Base-by-base conservation (phyloP, 208 protist genomes). In the Trypanosoma platydactyli region DNA sequence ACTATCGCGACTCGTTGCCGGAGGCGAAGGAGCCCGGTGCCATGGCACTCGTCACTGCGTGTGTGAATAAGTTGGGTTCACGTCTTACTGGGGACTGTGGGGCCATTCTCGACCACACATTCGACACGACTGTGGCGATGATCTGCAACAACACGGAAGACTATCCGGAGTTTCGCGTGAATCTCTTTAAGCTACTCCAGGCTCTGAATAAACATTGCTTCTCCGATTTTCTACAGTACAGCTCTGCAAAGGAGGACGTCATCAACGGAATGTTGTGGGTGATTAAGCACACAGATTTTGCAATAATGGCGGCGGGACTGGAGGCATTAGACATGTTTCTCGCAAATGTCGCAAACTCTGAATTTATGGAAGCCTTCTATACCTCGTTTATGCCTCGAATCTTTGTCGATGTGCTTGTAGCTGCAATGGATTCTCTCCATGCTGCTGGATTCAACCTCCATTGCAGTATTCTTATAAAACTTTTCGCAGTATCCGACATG, bases 61-160 rank as follows among this genome's bases (percentile, higher is more conserved):
- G 98, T 57, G 88, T 99, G 35, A 81, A 88, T 48, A 97, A 94
- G 50, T 79, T 99, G 1, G 79, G 88, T 58, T 38, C 52, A 11
- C 71, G 76, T 15, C 66, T 99, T 24, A 63, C 64, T n/a, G 79
- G 64, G 9, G 76, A 98, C 64, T 91, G 98, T 41, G 94, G 85
- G 1, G 78, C 81, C 35, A 99, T 99, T 56, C 81, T 99, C 1
- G 95, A 98, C 56, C 79, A 91, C 55, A 91, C 98, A 9, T 99
- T 99, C 79, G 94, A 98, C 61, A 80, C 85, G 12, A 99, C 98
- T 2, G 80, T 99, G n/a, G 79, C 87, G 25, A 99, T 99, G 96
- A 99, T 99, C 70, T 97, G 90, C 7, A 88, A 89, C 22, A 98
- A 98, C 73, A 92, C 97, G 53, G 83, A 98, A 61, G 98, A 98